Percentiles rank a stretch among this genome's conserved stretches.
Evolutionary conservation across 129 eudicot genomes (phyloP).

Genomic region (Silybum marianum): DNA sequence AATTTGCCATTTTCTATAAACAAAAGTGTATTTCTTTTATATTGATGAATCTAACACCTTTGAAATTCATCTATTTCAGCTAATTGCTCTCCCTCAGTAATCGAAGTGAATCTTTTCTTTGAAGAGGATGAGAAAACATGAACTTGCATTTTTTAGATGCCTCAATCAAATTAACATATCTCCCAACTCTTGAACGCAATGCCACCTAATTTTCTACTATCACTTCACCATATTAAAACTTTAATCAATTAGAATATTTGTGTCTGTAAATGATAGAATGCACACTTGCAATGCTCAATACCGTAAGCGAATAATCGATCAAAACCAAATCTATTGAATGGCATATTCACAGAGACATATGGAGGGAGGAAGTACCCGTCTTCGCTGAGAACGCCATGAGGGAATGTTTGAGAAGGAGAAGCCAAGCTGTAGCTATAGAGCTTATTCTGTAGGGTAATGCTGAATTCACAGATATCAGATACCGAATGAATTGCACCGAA

Average conservation of each 20-base stretch:
- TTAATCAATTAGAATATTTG: neutral
- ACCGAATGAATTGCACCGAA: constrained; percentile 24
- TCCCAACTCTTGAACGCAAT: neutral
- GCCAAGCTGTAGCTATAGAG: constrained; percentile 71
- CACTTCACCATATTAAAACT: neutral
- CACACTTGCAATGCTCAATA: constrained; percentile 11
- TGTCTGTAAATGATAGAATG: neutral
- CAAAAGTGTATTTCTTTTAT: neutral
- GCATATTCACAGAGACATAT: neutral
- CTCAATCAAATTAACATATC: neutral
- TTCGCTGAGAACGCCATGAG: constrained; percentile 89
- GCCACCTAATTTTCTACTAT: constrained; percentile 10
- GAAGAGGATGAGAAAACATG: neutral
- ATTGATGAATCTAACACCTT: neutral
- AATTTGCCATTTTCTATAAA: neutral
- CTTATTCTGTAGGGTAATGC: constrained; percentile 47
- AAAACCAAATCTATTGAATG: constrained; percentile 6
- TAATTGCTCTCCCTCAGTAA: neutral
- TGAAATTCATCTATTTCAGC: neutral
- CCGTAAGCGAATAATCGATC: neutral
- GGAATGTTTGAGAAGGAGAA: constrained; percentile 48
- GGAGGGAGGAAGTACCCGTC: constrained; percentile 64
- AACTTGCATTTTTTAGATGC: neutral
- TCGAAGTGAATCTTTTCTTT: neutral
- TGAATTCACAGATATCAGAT: constrained; percentile 58